These are phyloP conservation scores for Colletotrichum tabaci DNA, from an alignment of 2,329 filamentous ascomycete genomes.

Conservation along the genomic window DNA sequence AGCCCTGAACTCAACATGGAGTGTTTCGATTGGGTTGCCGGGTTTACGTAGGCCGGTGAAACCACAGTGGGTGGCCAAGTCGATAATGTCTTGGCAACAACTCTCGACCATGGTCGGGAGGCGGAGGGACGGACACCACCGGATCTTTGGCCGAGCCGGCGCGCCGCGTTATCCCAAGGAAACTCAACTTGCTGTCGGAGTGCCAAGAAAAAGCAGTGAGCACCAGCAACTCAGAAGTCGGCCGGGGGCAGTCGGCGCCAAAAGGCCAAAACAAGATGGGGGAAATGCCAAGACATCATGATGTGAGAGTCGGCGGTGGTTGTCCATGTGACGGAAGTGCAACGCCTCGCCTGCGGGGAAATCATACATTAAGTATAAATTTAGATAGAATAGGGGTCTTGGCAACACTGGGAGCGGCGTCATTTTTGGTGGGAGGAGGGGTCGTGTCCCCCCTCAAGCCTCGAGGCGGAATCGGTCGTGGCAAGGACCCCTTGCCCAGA, in stretches of 20 bases:
- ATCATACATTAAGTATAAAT: constrained; percentile 27
- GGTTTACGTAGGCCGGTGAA: background rate
- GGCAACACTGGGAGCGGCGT: background rate
- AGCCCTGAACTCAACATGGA: background rate
- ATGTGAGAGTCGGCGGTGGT: constrained; percentile 12
- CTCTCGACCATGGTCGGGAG: constrained; percentile 16
- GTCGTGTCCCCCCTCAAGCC: background rate
- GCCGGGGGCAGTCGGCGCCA: constrained; percentile 7
- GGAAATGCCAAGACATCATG: constrained; percentile 27
- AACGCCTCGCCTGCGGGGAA: constrained; percentile 28
- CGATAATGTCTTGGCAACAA: constrained; percentile 30
- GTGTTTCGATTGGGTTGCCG: background rate
- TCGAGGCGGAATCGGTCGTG: constrained; percentile 14
- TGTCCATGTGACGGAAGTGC: constrained; percentile 16
- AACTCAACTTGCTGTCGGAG: background rate
- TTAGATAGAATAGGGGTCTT: constrained; percentile 31
- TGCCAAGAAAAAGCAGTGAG: constrained; percentile 19
- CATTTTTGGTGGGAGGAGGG: no score
- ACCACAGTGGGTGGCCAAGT: constrained; percentile 9
- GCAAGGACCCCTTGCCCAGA: constrained; percentile 14
- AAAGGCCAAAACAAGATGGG: background rate
- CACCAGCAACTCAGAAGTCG: background rate
- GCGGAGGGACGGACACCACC: background rate
- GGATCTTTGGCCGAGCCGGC: background rate
- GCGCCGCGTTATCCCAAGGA: background rate